phyloP scores from a whole-genome alignment of 371 early-diverging fungal species.

The Capniomyces stellatus region DNA sequence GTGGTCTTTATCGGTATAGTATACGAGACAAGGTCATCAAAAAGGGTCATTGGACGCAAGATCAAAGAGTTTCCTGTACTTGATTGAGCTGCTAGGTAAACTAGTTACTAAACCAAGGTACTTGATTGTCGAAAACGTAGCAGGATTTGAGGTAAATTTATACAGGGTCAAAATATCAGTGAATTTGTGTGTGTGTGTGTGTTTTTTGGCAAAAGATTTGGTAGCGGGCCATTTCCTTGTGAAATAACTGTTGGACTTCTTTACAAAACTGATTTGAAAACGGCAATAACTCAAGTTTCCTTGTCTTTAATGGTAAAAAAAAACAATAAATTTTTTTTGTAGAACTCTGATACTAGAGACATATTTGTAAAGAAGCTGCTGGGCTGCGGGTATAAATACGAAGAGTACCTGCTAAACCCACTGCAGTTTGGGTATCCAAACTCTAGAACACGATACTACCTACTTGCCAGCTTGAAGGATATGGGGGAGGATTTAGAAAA shows the following conservation, averaged over 20 bases:
- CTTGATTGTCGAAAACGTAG: conserved; percentile 65
- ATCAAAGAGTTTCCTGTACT: conserved; percentile 49
- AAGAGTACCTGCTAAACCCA: conserved; percentile 41
- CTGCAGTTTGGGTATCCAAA: conserved; percentile 44
- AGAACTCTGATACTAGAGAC: conserved; percentile 35
- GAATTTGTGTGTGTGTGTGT: too few species aligned
- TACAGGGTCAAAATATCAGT: too few species aligned
- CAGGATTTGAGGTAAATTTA: conserved; percentile 51
- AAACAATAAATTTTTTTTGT: neutral
- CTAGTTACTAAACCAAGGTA: conserved; percentile 40
- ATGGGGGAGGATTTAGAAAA: neutral
- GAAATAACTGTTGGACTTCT: too few species aligned
- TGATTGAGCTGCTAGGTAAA: conserved; percentile 38
- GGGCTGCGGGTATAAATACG: conserved; percentile 27
- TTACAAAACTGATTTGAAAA: neutral
- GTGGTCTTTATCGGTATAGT: conserved; percentile 10
- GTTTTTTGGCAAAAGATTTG: too few species aligned
- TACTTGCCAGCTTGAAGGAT: conserved; percentile 22
- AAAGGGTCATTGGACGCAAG: conserved; percentile 56
- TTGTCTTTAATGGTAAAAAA: too few species aligned
- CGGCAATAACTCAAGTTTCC: too few species aligned
- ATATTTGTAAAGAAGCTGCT: conserved; percentile 26
- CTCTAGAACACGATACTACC: conserved; percentile 41
- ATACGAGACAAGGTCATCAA: conserved; percentile 56
- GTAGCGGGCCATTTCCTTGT: too few species aligned